A percentile compares a stretch with the other conserved stretches of the same genome.
phyloP scores from a whole-genome alignment of 768 basidiomycete species.

The Lactarius deliciosus region DNA sequence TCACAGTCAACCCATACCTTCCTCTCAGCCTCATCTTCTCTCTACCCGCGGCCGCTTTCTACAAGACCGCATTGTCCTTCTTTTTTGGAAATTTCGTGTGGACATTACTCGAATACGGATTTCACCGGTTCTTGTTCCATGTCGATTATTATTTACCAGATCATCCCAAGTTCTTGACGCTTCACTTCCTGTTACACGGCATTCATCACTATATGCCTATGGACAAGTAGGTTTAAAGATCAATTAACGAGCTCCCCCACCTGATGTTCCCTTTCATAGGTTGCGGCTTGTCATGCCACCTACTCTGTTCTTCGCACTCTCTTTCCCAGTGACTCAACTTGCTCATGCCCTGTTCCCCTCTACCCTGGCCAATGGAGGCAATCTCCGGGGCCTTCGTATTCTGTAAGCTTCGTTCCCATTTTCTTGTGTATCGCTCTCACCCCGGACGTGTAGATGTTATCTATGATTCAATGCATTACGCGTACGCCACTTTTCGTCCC shows the following conservation, averaged over 20 bases:
- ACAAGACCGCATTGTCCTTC: slow-evolving; percentile 67
- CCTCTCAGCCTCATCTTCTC: slow-evolving; percentile 50
- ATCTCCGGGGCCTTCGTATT: slow-evolving; percentile 78
- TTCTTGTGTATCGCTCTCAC: slow-evolving; percentile 19
- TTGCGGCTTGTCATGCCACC: slow-evolving; percentile 98
- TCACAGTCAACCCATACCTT: slow-evolving; percentile 54
- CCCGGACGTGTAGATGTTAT: slow-evolving; percentile 55
- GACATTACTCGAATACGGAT: slow-evolving; percentile 89
- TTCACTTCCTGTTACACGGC: slow-evolving; percentile 94
- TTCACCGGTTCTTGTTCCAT: slow-evolving; percentile 98
- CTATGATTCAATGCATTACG: slow-evolving; percentile 92
- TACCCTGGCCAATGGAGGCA: slow-evolving; percentile 85
- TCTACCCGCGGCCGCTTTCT: slow-evolving; percentile 51
- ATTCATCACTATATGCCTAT: slow-evolving; percentile 98
- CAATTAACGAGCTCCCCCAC: background rate
- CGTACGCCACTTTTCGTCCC: slow-evolving; percentile 47
- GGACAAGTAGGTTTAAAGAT: slow-evolving; percentile 62
- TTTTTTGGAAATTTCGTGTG: slow-evolving; percentile 84
- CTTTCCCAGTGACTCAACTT: slow-evolving; percentile 84
- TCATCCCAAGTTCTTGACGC: slow-evolving; percentile 66
- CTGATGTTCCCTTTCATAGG: slow-evolving; percentile 39
- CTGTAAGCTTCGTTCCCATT: slow-evolving; percentile 47
- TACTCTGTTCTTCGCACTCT: slow-evolving; percentile 68
- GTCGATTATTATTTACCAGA: slow-evolving; percentile 88
- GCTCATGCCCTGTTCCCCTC: slow-evolving; percentile 80